phyloP scores from a whole-genome alignment of 805 yeast genomes.

The Osmozyma mogii region DNA sequence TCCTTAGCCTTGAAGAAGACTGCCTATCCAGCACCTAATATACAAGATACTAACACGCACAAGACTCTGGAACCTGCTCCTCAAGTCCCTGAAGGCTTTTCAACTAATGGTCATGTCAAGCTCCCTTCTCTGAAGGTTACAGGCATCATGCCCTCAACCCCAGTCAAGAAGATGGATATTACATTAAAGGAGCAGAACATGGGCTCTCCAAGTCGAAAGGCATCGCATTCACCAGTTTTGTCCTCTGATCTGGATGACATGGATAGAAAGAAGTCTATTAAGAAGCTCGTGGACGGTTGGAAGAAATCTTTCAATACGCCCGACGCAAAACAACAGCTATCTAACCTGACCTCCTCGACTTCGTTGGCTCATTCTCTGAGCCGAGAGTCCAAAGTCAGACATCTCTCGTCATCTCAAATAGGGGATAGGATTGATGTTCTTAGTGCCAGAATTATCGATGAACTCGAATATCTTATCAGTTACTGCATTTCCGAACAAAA shows the following conservation, averaged over 20 bases:
- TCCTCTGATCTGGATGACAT: conserved; percentile 11
- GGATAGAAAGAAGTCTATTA: conserved; percentile 26
- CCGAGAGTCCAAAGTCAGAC: too few species aligned
- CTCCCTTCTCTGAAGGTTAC: conserved; percentile 42
- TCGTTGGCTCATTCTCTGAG: too few species aligned
- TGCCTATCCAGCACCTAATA: conserved; percentile 1
- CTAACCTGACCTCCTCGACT: too few species aligned
- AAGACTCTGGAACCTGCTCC: too few species aligned
- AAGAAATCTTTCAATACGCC: conserved; percentile 22
- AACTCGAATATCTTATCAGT: conserved; percentile 48
- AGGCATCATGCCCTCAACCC: conserved; percentile 56
- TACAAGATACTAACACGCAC: too few species aligned
- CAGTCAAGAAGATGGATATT: conserved; percentile 52
- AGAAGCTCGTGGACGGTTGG: conserved; percentile 35
- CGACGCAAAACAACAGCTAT: conserved; percentile 1
- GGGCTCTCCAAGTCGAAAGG: conserved; percentile 1
- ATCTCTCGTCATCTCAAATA: too few species aligned
- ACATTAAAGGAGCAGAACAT: conserved; percentile 10
- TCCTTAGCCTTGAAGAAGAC: conserved; percentile 31
- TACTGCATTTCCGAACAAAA: conserved; percentile 25
- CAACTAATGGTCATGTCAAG: conserved; percentile 41
- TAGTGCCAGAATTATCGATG: conserved; percentile 66
- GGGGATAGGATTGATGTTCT: conserved; percentile 48
- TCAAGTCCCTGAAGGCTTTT: conserved; percentile 28
- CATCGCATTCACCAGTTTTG: neutral